Evolutionary conservation across 2,329 filamentous ascomycete genomes (phyloP).

Genomic region (Metarhizium album): DNA sequence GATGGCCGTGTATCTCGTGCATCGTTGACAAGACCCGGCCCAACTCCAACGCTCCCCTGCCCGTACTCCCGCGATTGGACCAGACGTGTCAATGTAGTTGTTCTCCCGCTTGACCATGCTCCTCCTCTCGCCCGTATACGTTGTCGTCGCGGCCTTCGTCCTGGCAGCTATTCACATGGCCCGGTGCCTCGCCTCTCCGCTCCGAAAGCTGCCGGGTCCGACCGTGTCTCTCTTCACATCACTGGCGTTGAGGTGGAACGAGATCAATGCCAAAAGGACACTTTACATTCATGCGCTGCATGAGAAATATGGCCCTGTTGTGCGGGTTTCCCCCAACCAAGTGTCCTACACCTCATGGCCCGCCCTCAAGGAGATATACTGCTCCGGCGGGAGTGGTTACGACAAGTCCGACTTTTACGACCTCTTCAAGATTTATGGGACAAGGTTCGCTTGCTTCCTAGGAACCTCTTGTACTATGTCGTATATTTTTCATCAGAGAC

Average conservation of each 20-base stretch:
- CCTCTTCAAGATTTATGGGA: conserved; percentile 46
- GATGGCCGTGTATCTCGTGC: neutral
- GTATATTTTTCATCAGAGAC: neutral
- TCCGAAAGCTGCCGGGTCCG: conserved; percentile 37
- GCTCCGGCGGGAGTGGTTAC: conserved; percentile 49
- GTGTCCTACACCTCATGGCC: conserved; percentile 29
- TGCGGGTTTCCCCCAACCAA: conserved; percentile 35
- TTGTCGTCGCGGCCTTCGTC: conserved; percentile 14
- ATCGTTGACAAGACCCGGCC: neutral
- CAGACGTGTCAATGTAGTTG: neutral
- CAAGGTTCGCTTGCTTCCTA: conserved; percentile 31
- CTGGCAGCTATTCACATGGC: conserved; percentile 16
- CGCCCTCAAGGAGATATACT: conserved; percentile 39
- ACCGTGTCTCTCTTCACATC: conserved; percentile 37
- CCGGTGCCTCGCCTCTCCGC: conserved; percentile 21
- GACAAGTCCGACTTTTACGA: conserved; percentile 57
- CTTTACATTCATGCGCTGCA: conserved; percentile 43
- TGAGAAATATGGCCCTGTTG: conserved; percentile 30
- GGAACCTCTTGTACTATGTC: no score
- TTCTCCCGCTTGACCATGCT: conserved; percentile 10
- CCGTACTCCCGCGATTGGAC: neutral
- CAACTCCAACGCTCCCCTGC: neutral
- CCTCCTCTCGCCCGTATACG: conserved; percentile 14
- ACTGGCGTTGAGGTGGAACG: conserved; percentile 41
- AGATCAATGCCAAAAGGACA: conserved; percentile 42